Base-by-base conservation (phyloP, 75 land plant species). In the Cupressus sempervirens region DNA sequence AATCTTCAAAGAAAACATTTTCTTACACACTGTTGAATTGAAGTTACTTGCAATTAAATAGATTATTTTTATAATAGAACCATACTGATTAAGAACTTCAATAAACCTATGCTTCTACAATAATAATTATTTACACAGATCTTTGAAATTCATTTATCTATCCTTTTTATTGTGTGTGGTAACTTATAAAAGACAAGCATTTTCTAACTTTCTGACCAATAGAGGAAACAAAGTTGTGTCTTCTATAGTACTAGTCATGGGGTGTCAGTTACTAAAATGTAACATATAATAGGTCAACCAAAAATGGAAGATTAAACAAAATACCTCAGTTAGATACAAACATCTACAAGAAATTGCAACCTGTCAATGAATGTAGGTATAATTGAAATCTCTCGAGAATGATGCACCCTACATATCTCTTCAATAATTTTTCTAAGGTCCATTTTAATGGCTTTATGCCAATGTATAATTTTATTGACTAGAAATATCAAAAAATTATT, bases 321-420 rank as follows among this genome's bases (percentile, higher is more conserved):
- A 76, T 87, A 95, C 96, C 96, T 95, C 70, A 91, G 93, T 54
- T 91, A 95, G 30, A 73, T 86, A 36, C 93, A 86, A 26, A 93
- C 89, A 76, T 95, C 92, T 41, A 85, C 91, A 72, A 93, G 29
- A 79, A 95, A 93, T 68, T 84, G 90, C 34, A 91, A 81, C 11
- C 88, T 91, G 54, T 89, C 87, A 82, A 86, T 75, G 36, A 95
- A 82, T 29, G 88, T 65, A 46, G 89, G 76, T 34, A 95, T 50
- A n/a, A 48, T 85, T 70, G 89, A 83, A 68, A 85, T 46, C 16
- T 29, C 73, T 45, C 76, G 83, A 20, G 86, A 82, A 2, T 65
- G 82, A 85, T 68, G 88, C 45, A 91, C 82, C 81, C 81, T 84
- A 45, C 84, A 85, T 58, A 89, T 91, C 85, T 92, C 92, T 36